Percentiles rank a stretch among this genome's conserved stretches.
These are phyloP conservation scores for Colletotrichum sp. DNA, from an alignment of 2,329 filamentous ascomycete species.

Conservation along the genomic window DNA sequence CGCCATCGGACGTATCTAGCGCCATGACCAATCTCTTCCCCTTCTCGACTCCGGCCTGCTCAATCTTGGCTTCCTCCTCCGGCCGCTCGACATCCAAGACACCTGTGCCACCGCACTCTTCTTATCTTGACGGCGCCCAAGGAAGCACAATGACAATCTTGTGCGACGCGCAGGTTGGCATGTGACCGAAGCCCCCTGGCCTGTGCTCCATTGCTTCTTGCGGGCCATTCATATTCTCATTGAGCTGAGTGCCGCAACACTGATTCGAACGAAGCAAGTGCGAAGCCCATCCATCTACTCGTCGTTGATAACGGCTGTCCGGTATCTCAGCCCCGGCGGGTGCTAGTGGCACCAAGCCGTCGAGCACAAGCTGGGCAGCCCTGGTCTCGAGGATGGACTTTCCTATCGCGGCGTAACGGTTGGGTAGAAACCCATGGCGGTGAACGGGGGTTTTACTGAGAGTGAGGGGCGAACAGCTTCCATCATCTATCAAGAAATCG, in stretches of 20 bases:
- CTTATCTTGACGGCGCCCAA: background rate
- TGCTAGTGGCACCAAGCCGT: background rate
- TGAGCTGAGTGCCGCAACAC: background rate
- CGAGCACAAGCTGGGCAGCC: constrained; percentile 5
- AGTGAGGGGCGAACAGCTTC: background rate
- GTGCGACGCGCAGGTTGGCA: background rate
- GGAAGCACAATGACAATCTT: background rate
- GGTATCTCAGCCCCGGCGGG: background rate
- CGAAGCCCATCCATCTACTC: background rate
- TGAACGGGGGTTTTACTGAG: background rate
- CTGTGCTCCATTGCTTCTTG: background rate
- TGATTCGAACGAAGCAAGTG: background rate
- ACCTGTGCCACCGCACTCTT: background rate
- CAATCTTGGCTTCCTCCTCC: background rate
- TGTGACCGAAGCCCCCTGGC: background rate
- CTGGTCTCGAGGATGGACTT: constrained; percentile 16
- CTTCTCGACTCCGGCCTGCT: background rate
- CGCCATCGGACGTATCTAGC: background rate
- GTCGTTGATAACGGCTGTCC: constrained; percentile 4
- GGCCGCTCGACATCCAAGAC: background rate
- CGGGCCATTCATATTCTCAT: background rate
- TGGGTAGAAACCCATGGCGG: constrained; percentile 11
- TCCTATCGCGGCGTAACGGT: constrained; percentile 16
- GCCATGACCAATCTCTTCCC: background rate
- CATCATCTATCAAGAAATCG: constrained; percentile 3